phyloP scores from a whole-genome alignment of 2,329 filamentous ascomycete genomes.

The Trichoderma hamatum region DNA sequence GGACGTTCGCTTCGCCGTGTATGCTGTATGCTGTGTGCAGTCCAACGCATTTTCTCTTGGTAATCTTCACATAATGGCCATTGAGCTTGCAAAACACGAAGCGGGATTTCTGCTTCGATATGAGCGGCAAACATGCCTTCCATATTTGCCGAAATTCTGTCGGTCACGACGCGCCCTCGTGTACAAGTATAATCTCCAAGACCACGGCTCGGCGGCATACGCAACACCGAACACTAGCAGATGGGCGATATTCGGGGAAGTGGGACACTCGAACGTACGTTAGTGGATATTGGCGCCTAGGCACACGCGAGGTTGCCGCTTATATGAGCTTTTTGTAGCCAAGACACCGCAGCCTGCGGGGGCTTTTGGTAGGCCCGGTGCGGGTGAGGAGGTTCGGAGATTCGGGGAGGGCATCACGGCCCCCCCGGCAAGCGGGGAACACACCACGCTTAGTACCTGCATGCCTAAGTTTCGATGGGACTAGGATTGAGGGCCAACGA shows the following conservation, averaged over 20 bases:
- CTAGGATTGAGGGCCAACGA: not conserved
- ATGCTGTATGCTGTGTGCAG: not conserved
- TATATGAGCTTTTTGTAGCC: not conserved
- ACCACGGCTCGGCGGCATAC: not conserved
- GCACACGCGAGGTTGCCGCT: slow-evolving; percentile 11
- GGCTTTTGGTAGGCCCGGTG: not conserved
- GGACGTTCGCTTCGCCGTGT: no score
- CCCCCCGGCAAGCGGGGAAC: not conserved
- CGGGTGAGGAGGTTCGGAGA: slow-evolving; percentile 20
- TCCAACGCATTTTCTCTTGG: not conserved
- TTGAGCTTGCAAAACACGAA: not conserved
- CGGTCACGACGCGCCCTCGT: not conserved
- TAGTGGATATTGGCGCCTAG: not conserved
- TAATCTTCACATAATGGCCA: not conserved
- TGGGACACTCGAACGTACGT: not conserved
- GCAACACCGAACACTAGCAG: not conserved
- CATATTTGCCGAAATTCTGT: slow-evolving; percentile 9
- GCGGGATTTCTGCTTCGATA: not conserved
- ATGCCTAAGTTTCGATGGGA: not conserved
- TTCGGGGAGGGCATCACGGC: slow-evolving; percentile 4
- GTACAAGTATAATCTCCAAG: not conserved
- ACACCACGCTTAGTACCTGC: slow-evolving; percentile 5
- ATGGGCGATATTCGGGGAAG: slow-evolving; percentile 13
- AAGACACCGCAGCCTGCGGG: no score
- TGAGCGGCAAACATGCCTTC: not conserved